phyloP scores from a whole-genome alignment of 2,329 filamentous ascomycete genomes.

The Hypoxylon sp. region DNA sequence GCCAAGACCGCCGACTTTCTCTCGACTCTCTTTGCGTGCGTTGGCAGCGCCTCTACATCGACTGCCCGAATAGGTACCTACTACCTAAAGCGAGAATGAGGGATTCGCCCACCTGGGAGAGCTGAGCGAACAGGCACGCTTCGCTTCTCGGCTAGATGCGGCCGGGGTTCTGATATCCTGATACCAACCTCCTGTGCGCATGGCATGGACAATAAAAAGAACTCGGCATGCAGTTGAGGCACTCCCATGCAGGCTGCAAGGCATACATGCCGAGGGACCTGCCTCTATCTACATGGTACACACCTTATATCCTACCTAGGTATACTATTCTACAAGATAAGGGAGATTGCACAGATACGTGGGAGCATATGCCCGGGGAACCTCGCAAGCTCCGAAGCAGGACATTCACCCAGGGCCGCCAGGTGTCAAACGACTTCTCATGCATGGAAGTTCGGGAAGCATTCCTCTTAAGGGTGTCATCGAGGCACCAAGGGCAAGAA shows the following conservation, averaged over 20 bases:
- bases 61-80: constrained; percentile 14
- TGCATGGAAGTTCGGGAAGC: constrained; percentile 34
- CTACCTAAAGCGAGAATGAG: constrained; percentile 9
- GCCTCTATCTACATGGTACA: not conserved
- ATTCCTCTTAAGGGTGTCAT: constrained; percentile 21
- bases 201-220: not conserved
- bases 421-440: constrained; percentile 18
- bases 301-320: not conserved
- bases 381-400: constrained; percentile 8
- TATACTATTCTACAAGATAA: too few relatives aligned
- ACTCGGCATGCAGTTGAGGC: not conserved
- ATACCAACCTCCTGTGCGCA: constrained; percentile 12
- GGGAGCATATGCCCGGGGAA: constrained; percentile 7
- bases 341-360: too few relatives aligned
- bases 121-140: constrained; percentile 6
- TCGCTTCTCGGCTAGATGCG: constrained; percentile 24
- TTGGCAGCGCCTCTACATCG: not conserved
- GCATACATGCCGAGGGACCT: constrained; percentile 16
- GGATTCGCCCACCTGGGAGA: constrained; percentile 2
- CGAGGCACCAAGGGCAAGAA: not conserved
- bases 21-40: not conserved
- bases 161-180: constrained; percentile 17
- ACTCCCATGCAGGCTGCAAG: constrained; percentile 12
- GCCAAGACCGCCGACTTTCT: constrained; percentile 17
- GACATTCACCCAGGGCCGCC: constrained; percentile 11